Evolutionary conservation across 441 rosid species (phyloP), one percentile per base, ranked within the genome.

Genomic region (Kokia cookei): DNA sequence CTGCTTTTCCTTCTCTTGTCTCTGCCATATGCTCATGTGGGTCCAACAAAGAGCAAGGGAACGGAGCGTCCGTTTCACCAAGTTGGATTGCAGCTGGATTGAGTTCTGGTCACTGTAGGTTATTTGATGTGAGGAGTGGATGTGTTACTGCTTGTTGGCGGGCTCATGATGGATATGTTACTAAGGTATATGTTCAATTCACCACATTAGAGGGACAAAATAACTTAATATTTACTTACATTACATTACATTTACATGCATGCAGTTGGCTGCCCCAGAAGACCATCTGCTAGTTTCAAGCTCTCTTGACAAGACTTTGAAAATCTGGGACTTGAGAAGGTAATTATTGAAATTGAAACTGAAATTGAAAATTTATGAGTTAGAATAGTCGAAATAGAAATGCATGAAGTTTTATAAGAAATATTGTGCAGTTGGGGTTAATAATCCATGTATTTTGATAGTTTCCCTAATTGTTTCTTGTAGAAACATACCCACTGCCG

Each of bases 261-360:
- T 84, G 82, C 91, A 94, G 97, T 83, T 94, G 87, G 90, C 91
- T 76, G 90, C 96, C 73, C 87, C 91, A 9, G 96, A 91, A 82
- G 88, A 88, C 68, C 92, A 94, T 87, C 79, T 88, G 76, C 95
- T 94, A 80, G 91, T 94, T 78, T 93, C 99, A 70, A 94, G 99
- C 88, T 94, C 98, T 72, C 93, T 88, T 66, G 99, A 93, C 81
- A 84, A 75, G 81, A 90, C 94, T 66, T 69, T 94, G 81, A 86
- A 87, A 54, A 86, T 91, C 69, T 94, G 99, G 99, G 98, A 94
- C 86, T 74, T 94, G 77, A 90, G 98, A 80, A 89, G 91, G 99
- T 94, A 75, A 63, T 24, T 22, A 13, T 48, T 27, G 59, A 50
- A 67, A 15, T 15, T 14, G n/a, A n/a, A n/a, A n/a, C 22, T 19